A percentile compares a stretch with the other conserved stretches of the same genome.
Conservation (phyloP, 345 rosid species). For the Linum tenue region DNA sequence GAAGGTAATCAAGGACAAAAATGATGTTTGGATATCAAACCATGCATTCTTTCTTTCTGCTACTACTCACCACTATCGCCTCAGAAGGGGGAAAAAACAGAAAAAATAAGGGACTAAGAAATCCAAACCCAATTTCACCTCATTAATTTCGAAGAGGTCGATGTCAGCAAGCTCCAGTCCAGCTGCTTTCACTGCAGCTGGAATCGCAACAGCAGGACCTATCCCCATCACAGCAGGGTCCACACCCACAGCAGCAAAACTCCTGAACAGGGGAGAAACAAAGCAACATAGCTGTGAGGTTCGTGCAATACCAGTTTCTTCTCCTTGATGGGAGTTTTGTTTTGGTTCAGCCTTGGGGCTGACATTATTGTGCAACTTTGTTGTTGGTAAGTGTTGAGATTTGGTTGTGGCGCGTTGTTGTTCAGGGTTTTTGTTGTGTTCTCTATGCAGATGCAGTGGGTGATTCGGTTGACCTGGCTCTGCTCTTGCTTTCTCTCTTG, state of each 20-base stretch:
- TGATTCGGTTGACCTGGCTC: no score
- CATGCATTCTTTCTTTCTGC: neutral
- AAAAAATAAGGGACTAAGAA: neutral
- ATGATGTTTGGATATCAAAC: neutral
- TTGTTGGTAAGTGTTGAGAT: no score
- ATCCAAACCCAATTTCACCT: slow-evolving; percentile 37
- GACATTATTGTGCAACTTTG: no score
- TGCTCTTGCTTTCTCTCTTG: no score
- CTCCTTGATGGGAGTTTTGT: no score
- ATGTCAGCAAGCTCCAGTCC: slow-evolving; percentile 85
- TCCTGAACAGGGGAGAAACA: slow-evolving; percentile 35
- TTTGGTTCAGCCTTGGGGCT: no score
- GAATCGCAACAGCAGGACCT: slow-evolving; percentile 94
- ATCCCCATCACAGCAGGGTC: slow-evolving; percentile 96
- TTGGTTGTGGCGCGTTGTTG: no score
- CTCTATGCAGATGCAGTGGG: no score
- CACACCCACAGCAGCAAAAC: slow-evolving; percentile 89
- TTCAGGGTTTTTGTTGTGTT: no score
- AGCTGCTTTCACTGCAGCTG: slow-evolving; percentile 91
- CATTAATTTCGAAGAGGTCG: slow-evolving; percentile 96
- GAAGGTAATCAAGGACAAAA: slow-evolving; percentile 1
- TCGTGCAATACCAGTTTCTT: neutral
- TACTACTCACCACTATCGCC: neutral
- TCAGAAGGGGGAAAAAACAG: neutral
- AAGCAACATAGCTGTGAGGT: neutral